Conservation (phyloP, 2,329 filamentous ascomycete species). For the Epichloe typhina region DNA sequence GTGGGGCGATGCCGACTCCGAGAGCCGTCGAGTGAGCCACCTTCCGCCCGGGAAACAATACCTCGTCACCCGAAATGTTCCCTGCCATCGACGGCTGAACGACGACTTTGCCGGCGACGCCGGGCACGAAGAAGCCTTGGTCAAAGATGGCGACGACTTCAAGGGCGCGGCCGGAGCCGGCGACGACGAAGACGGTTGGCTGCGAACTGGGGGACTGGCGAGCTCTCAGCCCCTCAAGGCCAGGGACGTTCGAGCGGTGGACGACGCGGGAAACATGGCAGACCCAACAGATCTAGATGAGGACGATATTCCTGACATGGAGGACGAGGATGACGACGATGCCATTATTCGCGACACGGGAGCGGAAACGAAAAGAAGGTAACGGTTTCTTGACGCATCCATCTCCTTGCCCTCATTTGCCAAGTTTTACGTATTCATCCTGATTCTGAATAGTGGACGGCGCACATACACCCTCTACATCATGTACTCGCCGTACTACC, state of each 20-base stretch:
- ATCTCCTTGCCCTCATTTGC: neutral
- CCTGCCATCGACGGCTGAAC: slow-evolving; percentile 80
- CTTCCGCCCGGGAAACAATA: slow-evolving; percentile 89
- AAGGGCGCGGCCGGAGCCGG: slow-evolving; percentile 30
- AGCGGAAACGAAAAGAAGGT: slow-evolving; percentile 33
- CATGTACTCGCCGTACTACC: slow-evolving; percentile 93
- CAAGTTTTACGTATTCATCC: neutral
- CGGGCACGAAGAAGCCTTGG: slow-evolving; percentile 73
- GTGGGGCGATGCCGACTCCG: slow-evolving; percentile 82
- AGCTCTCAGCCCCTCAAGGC: slow-evolving; percentile 65
- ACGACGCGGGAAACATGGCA: slow-evolving; percentile 76
- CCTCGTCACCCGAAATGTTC: slow-evolving; percentile 85
- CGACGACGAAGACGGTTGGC: slow-evolving; percentile 76
- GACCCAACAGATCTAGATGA: slow-evolving; percentile 57
- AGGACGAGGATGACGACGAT: slow-evolving; percentile 93
- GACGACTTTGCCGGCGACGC: slow-evolving; percentile 87
- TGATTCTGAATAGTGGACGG: slow-evolving; percentile 47
- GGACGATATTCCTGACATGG: slow-evolving; percentile 93
- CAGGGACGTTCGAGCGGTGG: slow-evolving; percentile 73
- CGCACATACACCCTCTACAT: slow-evolving; percentile 98
- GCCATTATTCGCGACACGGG: slow-evolving; percentile 78
- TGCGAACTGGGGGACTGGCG: slow-evolving; percentile 70
- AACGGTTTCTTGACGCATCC: slow-evolving; percentile 8
- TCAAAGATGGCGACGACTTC: slow-evolving; percentile 62
- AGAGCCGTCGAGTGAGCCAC: slow-evolving; percentile 63